A percentile compares a stretch with the other conserved stretches of the same genome.
Evolutionary conservation across 2,329 filamentous ascomycete species (phyloP).

Genomic region (Capronia epimyces): DNA sequence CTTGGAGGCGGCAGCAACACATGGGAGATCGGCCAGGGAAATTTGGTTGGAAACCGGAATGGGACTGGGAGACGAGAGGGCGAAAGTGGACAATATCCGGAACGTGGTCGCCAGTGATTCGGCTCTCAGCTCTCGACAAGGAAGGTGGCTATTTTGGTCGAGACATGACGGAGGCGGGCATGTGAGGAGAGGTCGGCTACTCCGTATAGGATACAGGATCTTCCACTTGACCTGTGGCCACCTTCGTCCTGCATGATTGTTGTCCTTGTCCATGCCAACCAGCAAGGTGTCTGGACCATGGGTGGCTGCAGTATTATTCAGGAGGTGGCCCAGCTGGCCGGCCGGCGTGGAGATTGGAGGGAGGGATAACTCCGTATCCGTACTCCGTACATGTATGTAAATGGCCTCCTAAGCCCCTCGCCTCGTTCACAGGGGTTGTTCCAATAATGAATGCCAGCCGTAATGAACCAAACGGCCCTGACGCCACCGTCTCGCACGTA

Average conservation of each 20-base stretch:
- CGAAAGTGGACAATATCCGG: background rate
- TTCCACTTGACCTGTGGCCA: background rate
- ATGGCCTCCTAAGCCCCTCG: too few relatives aligned
- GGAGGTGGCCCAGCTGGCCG: background rate
- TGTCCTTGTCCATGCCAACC: background rate
- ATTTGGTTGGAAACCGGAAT: conserved; percentile 16
- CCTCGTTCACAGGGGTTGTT: background rate
- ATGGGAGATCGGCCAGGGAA: conserved; percentile 10
- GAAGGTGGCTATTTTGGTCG: conserved; percentile 1
- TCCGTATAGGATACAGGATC: background rate
- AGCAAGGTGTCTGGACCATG: background rate
- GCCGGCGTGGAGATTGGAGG: background rate
- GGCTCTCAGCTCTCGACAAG: conserved; percentile 1
- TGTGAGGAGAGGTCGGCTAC: background rate
- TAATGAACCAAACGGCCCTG: conserved; percentile 5
- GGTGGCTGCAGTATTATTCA: background rate
- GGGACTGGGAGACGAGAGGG: background rate
- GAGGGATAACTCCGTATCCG: too few relatives aligned
- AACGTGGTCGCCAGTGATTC: conserved; percentile 17
- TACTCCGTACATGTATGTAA: too few relatives aligned
- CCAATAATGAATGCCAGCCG: background rate
- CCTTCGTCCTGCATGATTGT: background rate
- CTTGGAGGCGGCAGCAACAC: background rate
- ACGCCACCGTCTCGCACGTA: background rate
- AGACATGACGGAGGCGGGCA: background rate